These are phyloP conservation scores for Pseudogymnoascus sp. DNA, from an alignment of 2,329 filamentous ascomycete genomes.

Conservation along the genomic window DNA sequence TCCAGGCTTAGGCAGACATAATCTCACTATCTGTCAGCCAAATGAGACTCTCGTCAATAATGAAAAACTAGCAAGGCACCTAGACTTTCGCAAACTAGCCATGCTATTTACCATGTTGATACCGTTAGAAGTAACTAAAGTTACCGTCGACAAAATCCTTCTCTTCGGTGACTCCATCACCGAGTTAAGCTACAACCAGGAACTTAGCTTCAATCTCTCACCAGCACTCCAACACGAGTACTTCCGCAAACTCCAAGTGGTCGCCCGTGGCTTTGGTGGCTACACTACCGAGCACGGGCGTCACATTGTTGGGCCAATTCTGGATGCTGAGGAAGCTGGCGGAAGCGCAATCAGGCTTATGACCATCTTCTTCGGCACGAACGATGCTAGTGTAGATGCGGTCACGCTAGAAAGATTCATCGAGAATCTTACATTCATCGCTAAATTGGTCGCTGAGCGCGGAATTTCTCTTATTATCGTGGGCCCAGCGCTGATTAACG, in stretches of 20 bases:
- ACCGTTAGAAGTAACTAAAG: too few relatives aligned
- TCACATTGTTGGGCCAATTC: background rate
- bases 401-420: background rate
- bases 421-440: background rate
- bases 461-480: background rate
- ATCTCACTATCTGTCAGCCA: too few relatives aligned
- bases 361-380: conserved; percentile 5
- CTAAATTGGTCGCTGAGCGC: background rate
- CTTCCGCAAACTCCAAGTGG: conserved; percentile 8
- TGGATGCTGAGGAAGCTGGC: conserved; percentile 8
- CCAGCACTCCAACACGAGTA: conserved; percentile 9
- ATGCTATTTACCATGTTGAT: too few relatives aligned
- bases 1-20: too few relatives aligned
- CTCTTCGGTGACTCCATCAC: too few relatives aligned
- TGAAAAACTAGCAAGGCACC: too few relatives aligned
- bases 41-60: too few relatives aligned
- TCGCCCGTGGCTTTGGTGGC: conserved; percentile 10
- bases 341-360: conserved; percentile 3
- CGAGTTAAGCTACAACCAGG: too few relatives aligned
- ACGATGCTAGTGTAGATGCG: background rate
- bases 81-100: too few relatives aligned
- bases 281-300: conserved; percentile 2
- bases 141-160: too few relatives aligned
- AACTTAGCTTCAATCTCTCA: background rate
- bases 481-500: conserved; percentile 1